Conservation (phyloP, 2,329 filamentous ascomycete genomes). For the Cordyceps militaris region DNA sequence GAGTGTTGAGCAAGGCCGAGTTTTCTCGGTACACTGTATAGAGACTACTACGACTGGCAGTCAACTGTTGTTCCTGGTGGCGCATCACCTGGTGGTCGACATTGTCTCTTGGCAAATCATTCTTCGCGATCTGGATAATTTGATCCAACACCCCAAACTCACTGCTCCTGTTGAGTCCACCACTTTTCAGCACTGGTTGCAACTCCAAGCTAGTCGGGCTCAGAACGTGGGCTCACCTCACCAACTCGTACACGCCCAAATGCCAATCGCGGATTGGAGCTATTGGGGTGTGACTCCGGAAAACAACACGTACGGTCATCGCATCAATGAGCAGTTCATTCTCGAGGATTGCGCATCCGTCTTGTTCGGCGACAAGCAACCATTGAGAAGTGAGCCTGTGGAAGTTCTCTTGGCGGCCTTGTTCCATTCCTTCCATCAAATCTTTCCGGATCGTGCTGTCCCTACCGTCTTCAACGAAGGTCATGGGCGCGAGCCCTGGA, state of each 20-base stretch:
- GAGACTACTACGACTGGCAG: not conserved
- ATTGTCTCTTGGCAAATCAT: conserved; percentile 41
- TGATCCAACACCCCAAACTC: not conserved
- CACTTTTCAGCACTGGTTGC: not conserved
- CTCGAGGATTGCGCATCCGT: not conserved
- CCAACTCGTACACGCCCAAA: not conserved
- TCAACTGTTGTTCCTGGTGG: not conserved
- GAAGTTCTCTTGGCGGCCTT: conserved; percentile 16
- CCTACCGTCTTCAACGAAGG: conserved; percentile 28
- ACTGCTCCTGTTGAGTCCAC: not conserved
- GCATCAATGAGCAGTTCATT: not conserved
- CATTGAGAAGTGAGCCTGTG: conserved; percentile 33
- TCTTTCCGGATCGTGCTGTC: conserved; percentile 22
- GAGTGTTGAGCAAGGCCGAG: not conserved
- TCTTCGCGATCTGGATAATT: not conserved
- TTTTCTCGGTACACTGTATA: not conserved
- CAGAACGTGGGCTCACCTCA: not conserved
- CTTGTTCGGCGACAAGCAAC: conserved; percentile 24
- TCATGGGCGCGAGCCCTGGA: conserved; percentile 29
- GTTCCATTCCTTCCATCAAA: not conserved
- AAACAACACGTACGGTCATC: not conserved
- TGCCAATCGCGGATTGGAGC: not conserved
- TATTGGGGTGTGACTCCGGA: not conserved
- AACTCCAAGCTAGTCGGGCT: not conserved
- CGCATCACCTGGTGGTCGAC: conserved; percentile 22